Evolutionary conservation across 805 yeast species (phyloP).

Genomic region (Lipomyces yamadae): DNA sequence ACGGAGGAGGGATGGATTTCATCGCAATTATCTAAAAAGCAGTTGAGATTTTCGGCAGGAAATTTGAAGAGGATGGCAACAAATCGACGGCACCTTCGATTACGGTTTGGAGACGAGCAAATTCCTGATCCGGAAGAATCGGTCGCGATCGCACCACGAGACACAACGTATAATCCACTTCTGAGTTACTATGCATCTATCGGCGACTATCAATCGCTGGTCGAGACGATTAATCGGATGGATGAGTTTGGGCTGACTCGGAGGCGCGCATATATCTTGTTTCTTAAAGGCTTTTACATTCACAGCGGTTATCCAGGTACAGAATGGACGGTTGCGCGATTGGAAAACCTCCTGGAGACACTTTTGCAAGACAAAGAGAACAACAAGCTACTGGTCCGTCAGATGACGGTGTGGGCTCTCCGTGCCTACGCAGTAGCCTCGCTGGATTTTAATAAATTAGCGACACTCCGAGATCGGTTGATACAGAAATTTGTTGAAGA

Average conservation of each 20-base stretch:
- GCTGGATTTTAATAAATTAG: slow-evolving; percentile 5
- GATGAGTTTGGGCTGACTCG: slow-evolving; percentile 21
- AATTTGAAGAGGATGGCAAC: slow-evolving; percentile 18
- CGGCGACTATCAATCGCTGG: slow-evolving; percentile 36
- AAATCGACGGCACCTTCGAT: not conserved
- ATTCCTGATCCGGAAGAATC: slow-evolving; percentile 27
- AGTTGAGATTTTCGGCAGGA: slow-evolving; percentile 12
- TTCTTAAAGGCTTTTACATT: slow-evolving; percentile 31
- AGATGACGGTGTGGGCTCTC: slow-evolving; percentile 22
- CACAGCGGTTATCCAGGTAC: slow-evolving; percentile 18
- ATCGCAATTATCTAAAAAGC: slow-evolving; percentile 11
- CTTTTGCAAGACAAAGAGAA: slow-evolving; percentile 14
- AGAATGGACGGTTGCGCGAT: slow-evolving; percentile 29
- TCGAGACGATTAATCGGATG: slow-evolving; percentile 38
- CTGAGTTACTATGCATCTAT: slow-evolving; percentile 37
- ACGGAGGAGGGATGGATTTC: slow-evolving; percentile 16
- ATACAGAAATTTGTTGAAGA: slow-evolving; percentile 6
- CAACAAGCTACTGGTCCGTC: slow-evolving; percentile 11
- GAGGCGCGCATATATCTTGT: slow-evolving; percentile 17
- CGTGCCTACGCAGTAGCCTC: slow-evolving; percentile 18
- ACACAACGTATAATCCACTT: slow-evolving; percentile 36
- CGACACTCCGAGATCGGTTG: slow-evolving; percentile 10
- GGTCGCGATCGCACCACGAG: slow-evolving; percentile 37
- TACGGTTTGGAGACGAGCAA: slow-evolving; percentile 4
- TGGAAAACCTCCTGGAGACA: slow-evolving; percentile 24